Percentiles rank a stretch among this genome's conserved stretches.
phyloP scores from a whole-genome alignment of 2,329 filamentous ascomycete genomes.

The Bipolaris zeicola region DNA sequence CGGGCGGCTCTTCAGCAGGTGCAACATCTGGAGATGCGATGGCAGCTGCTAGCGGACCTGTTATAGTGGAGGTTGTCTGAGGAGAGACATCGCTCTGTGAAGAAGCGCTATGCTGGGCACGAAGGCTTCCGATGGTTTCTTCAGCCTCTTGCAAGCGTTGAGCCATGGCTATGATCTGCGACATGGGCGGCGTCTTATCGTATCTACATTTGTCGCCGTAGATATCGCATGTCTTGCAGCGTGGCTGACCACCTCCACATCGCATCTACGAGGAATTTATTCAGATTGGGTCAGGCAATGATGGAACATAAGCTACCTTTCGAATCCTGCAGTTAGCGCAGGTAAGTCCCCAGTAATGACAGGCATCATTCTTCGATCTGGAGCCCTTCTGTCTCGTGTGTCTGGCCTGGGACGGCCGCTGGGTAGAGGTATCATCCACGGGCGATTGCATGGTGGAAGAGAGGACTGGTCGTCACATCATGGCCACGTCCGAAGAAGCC shows the following conservation, averaged over 20 bases:
- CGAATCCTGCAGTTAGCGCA: slow-evolving; percentile 11
- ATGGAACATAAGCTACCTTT: slow-evolving; percentile 2
- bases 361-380: not conserved
- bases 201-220: slow-evolving; percentile 42
- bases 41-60: too few species aligned
- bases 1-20: not conserved
- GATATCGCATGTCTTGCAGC: slow-evolving; percentile 41
- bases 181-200: slow-evolving; percentile 42
- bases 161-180: slow-evolving; percentile 40
- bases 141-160: slow-evolving; percentile 24
- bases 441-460: not conserved
- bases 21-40: not conserved
- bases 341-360: slow-evolving; percentile 6
- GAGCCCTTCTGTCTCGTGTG: not conserved
- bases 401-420: not conserved
- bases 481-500: too few species aligned
- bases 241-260: slow-evolving; percentile 38
- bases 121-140: not conserved
- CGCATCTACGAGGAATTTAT: slow-evolving; percentile 15
- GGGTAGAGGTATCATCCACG: not conserved
- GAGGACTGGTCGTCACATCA: too few species aligned
- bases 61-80: not conserved
- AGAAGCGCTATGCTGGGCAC: not conserved
- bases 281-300: too few species aligned
- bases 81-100: not conserved